Evolutionary conservation across 768 basidiomycete species (phyloP), one percentile per base, ranked within the genome.

Genomic region (Boletus vermiculosoides): DNA sequence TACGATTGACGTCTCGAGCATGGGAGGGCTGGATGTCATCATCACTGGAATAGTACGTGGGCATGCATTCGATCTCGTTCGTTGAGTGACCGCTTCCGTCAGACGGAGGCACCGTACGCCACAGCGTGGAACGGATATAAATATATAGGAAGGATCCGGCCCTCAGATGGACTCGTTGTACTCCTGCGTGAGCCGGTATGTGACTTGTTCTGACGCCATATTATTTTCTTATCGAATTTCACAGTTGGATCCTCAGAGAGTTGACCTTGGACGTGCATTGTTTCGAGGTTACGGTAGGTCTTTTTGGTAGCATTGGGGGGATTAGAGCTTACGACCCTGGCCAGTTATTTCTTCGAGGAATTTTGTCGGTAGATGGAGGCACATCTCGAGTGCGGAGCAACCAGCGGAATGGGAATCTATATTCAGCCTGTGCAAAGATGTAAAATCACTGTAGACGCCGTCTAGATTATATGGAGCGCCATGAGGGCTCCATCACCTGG

Each of bases 151-250:
- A 80, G 85, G 31, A 73, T 88, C 15, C 74, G 87, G 31, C 69
- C 81, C 9, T 74, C 74, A 39, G 87, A 88, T 68, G 87, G 87
- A 15, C 71, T 87, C 39, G 72, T 86, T 30, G 77, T 80, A 4
- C 68, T 88, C 34, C 60, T 77, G 28, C 78, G 81, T 52, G 76
- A 81, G 71, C 78, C 84, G 52, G 83, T 83, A 54, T 56, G 80
- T 71, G 30, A 41, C 18, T 31, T 50, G 13, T 37, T 49, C 40
- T 12, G 31, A 30, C 25, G 7, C 22, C 52, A 16, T 57, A 20
- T 1, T 55, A 15, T 28, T 54, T 28, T 40, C 52, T 63, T 22
- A 65, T n/a, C 16, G 7, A 9, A 16, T 37, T 50, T 31, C 12
- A 18, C 44, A 72, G 71, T 30, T 69, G 34, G 67, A 66, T 30